Conservation (phyloP, 2,329 filamentous ascomycete species). For the Colletotrichum filicis region DNA sequence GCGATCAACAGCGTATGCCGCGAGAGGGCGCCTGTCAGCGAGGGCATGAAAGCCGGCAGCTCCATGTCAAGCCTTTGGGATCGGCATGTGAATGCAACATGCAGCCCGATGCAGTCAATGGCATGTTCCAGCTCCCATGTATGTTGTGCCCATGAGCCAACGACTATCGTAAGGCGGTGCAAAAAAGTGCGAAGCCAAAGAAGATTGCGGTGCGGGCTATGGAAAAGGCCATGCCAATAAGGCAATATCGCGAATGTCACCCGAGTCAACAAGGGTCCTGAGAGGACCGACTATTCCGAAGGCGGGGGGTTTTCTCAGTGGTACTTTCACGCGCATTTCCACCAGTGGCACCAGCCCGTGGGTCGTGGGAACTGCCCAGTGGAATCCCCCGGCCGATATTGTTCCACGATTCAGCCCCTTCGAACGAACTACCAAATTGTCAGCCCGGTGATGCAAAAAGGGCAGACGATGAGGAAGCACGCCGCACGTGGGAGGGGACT, state of each 20-base stretch:
- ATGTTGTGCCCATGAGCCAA: no score
- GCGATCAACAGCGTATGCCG: no score
- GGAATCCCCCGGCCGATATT: neutral
- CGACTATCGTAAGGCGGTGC: neutral
- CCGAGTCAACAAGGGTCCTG: neutral
- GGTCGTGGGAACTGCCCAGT: neutral
- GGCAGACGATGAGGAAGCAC: no score
- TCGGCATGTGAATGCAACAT: slow-evolving; percentile 5
- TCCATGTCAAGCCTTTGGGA: neutral
- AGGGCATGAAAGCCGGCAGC: neutral
- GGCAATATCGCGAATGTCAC: slow-evolving; percentile 10
- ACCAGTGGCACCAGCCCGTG: slow-evolving; percentile 8
- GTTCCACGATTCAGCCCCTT: slow-evolving; percentile 1
- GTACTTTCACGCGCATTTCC: neutral
- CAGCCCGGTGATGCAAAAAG: slow-evolving; percentile 13
- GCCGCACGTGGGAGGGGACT: no score
- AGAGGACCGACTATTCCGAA: neutral
- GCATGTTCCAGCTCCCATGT: no score
- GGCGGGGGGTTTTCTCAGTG: neutral
- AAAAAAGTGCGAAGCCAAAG: neutral
- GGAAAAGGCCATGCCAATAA: neutral
- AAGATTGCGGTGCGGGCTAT: neutral
- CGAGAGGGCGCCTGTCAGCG: neutral
- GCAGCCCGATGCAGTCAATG: neutral
- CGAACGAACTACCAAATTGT: neutral